Evolutionary conservation across 2,329 filamentous ascomycete genomes (phyloP).

Genomic region (Colletotrichum agaves): DNA sequence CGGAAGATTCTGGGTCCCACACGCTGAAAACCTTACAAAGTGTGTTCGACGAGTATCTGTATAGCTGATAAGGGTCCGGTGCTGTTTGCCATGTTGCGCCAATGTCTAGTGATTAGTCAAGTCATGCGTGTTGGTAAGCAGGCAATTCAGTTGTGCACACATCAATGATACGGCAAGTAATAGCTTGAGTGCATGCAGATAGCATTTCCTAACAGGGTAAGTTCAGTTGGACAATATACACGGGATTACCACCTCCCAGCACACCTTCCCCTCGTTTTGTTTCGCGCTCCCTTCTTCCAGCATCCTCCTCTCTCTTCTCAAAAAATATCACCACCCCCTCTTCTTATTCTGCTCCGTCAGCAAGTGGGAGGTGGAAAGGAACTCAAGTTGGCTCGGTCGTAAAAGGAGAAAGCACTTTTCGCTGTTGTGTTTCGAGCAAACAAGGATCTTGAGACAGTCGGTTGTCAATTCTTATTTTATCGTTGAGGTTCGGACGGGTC

Average conservation of each 20-base stretch:
- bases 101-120: not conserved
- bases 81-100: not conserved
- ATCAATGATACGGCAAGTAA: too few species aligned
- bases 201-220: constrained; percentile 35
- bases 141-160: too few species aligned
- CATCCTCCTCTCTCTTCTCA: not conserved
- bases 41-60: too few species aligned
- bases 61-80: too few species aligned
- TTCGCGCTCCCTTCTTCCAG: not conserved
- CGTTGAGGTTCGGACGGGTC: not conserved
- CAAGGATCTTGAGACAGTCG: constrained; percentile 4
- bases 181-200: constrained; percentile 26
- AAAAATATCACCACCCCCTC: constrained; percentile 21
- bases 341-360: constrained; percentile 22
- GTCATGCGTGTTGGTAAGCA: too few species aligned
- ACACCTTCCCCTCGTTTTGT: constrained; percentile 33
- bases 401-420: constrained; percentile 31
- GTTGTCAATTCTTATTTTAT: constrained; percentile 4
- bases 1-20: constrained; percentile 20
- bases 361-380: constrained; percentile 20
- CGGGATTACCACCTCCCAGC: constrained; percentile 45
- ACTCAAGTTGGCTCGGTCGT: not conserved
- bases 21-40: not conserved
- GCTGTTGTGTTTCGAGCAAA: not conserved
- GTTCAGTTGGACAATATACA: constrained; percentile 50